Percentiles rank a stretch among this genome's conserved stretches.
phyloP scores from a whole-genome alignment of 2,329 filamentous ascomycete species.

The Lanzia echinophila region DNA sequence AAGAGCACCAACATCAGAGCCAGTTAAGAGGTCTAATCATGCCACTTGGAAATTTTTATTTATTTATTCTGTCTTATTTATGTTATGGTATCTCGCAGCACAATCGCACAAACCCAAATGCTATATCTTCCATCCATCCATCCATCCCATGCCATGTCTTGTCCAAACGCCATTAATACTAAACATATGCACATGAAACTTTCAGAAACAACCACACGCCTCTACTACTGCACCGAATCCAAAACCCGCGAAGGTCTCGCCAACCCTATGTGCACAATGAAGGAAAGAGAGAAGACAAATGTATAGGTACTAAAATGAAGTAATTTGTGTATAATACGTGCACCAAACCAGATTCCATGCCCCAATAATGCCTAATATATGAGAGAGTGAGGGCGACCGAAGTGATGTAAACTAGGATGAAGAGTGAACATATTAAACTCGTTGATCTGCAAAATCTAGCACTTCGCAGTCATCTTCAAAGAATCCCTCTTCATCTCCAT shows the following conservation, averaged over 20 bases:
- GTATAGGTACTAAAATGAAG: neutral
- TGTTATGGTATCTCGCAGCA: neutral
- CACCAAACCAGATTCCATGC: neutral
- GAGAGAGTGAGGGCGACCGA: neutral
- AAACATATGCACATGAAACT: neutral
- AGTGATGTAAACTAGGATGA: neutral
- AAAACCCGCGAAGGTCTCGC: neutral
- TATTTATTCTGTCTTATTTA: neutral
- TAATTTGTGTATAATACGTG: neutral
- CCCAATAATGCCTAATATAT: neutral
- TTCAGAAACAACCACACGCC: neutral
- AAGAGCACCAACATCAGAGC: no score
- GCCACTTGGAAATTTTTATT: neutral
- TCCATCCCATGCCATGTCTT: neutral
- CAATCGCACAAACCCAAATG: slow-evolving; percentile 2
- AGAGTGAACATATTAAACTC: slow-evolving; percentile 40
- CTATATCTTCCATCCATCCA: neutral
- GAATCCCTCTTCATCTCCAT: slow-evolving; percentile 66
- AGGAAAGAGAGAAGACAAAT: no score
- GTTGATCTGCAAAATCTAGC: slow-evolving; percentile 74
- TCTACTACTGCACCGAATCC: neutral
- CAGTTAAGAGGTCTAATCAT: neutral
- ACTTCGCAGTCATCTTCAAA: slow-evolving; percentile 93
- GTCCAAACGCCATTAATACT: slow-evolving; percentile 1
- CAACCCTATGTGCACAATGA: neutral